These are phyloP conservation scores for Pythium phragmitis DNA, from an alignment of 352 stramenopile species.

Conservation along the genomic window DNA sequence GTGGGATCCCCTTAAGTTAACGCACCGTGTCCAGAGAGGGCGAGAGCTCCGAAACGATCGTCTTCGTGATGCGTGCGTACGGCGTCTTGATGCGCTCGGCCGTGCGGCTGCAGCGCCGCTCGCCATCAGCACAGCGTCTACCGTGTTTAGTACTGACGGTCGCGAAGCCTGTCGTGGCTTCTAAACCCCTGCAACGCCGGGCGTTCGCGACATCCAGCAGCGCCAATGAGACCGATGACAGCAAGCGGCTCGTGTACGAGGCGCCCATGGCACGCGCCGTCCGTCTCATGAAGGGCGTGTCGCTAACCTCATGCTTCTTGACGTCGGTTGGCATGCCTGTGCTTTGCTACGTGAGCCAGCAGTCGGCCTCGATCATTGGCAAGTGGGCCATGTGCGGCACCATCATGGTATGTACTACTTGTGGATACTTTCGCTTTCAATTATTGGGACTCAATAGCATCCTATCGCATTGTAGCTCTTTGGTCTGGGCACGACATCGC, in stretches of 20 bases:
- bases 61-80: conserved; percentile 3
- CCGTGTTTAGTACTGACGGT: neutral
- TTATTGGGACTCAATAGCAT: too few species aligned
- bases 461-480: conserved; percentile 45
- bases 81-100: neutral
- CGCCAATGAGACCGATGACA: neutral
- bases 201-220: conserved; percentile 14
- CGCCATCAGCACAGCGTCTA: neutral
- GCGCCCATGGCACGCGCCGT: conserved; percentile 73
- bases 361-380: conserved; percentile 67
- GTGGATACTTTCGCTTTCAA: neutral
- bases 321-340: conserved; percentile 81
- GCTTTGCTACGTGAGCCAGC: conserved; percentile 67
- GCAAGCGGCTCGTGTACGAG: conserved; percentile 48
- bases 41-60: neutral
- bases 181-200: conserved; percentile 6
- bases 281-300: conserved; percentile 87
- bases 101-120: neutral
- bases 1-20: conserved; percentile 20
- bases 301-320: conserved; percentile 77
- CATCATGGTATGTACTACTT: conserved; percentile 51
- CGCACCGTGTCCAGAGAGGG: conserved; percentile 3
- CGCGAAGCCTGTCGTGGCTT: neutral
- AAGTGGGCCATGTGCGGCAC: conserved; percentile 90
- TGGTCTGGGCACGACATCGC: conserved; percentile 73